Base-by-base conservation (phyloP, 768 basidiomycete species). In the Naganishia vishniacii region DNA sequence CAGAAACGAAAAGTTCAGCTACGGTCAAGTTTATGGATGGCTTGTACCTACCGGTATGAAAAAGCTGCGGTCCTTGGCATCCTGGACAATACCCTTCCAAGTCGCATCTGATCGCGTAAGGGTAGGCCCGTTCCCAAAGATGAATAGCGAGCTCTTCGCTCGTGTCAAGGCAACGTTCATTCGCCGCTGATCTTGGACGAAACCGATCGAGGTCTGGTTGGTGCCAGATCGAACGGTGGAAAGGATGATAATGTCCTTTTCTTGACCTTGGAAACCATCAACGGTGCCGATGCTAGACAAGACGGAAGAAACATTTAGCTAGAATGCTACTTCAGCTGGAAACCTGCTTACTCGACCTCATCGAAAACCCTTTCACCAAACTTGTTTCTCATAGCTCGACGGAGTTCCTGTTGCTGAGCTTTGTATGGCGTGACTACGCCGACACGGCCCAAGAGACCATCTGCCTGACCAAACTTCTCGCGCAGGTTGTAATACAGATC, bases 101-200 rank as follows among this genome's bases (percentile, higher is more conserved):
- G 81, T 84, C 18, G 81, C 79, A 69, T 93, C 86, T 68, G 91
- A 90, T 60, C 92, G 81, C 75, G 92, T 88, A 5, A 99, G 81
- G 1, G 93, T 98, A 7, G 89, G 80, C 13, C 86, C 87, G 76
- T 98, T 86, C 7, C 95, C 95, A 31, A 99, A 81, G 61, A 99
- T 86, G 76, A 92, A 99, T 2, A 99, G 79, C 11, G 94, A 95
- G 7, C 91, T 91, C 71, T 88, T 89, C 2, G 94, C 91, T 70
- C 95, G 86, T n/a, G 94, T 99, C 26, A 99, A 79, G 29, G 93
- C 93, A n/a, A 99, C 94, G 76, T 99, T 98, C 89, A 98, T 94
- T 46, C 94, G 86, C 46, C 93, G 86, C 23, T 82, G 75, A 75
- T 94, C 91, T 68, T 85, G 83, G 70, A 98, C 82, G 81, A 98